Evolutionary conservation across 768 basidiomycete species (phyloP), one percentile per base, ranked within the genome.

Genomic region (Russula abietina): DNA sequence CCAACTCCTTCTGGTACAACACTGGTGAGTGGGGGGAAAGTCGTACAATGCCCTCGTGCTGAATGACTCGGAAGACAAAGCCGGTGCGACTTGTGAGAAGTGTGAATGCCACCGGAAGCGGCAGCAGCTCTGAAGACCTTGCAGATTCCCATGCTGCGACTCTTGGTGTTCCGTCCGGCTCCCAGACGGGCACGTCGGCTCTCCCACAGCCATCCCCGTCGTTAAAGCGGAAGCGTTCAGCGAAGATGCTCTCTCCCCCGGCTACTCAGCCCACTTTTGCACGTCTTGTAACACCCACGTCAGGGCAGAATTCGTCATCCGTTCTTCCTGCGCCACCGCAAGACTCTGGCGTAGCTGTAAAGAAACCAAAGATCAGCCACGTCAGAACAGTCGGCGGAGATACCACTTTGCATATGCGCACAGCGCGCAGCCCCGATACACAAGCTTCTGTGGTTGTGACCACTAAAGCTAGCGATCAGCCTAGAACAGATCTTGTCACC

Each of bases 51-150:
- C 9, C 32, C 28, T 7, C 50, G 26, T 59, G 28, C 57, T 59
- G 1, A 63, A 48, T 38, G 16, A n/a, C 12, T 26, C n/a, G 43
- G 48, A 55, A 65, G 66, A 57, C 59, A 48, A 67, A 67, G 55
- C 56, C 64, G 12, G 51, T 57, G 33, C 66, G 66, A 30, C 46
- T 65, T 16, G 66, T 61, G 28, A 65, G 50, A 39, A 50, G 36
- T n/a, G 33, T 46, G 30, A 58, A 26, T 45, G 22, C 48, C 22
- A 19, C 30, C 7, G 57, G 50, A 46, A 57, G 64, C 24, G 56
- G 52, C n/a, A 65, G 64, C 41, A 61, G 64, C 53, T 61, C 60
- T 30, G 64, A 66, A 26, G 64, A 61, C 17, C 32, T 39, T 36
- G 48, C 30, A 50, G 28, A 22, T 55, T 33, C 38, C 56, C 36